Conservation (phyloP, 139 green algal genomes). For the Penium margaritaceum region DNA sequence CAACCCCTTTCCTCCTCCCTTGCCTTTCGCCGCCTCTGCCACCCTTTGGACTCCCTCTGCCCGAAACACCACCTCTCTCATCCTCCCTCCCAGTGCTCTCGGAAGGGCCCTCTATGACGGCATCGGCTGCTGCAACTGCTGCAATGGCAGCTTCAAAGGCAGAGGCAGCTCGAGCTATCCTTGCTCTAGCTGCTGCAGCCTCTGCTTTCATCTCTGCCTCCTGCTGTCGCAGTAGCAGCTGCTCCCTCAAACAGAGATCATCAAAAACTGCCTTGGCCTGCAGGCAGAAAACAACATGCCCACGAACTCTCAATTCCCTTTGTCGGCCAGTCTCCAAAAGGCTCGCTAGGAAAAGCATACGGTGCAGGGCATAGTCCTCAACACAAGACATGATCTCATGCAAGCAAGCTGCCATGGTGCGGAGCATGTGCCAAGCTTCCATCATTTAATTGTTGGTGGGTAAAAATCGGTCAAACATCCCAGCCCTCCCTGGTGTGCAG, state of each 20-base stretch:
- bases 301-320: background rate
- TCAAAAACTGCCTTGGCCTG: background rate
- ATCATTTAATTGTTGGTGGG: background rate
- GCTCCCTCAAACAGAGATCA: conserved; percentile 1
- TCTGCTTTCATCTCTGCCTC: too few relatives aligned
- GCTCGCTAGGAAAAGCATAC: background rate
- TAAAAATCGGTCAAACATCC: background rate
- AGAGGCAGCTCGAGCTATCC: too few relatives aligned
- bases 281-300: background rate
- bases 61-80: too few relatives aligned
- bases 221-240: conserved; percentile 1
- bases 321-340: too few relatives aligned
- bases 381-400: background rate
- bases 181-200: too few relatives aligned
- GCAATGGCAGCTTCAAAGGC: too few relatives aligned
- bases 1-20: too few relatives aligned
- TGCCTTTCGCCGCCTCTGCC: too few relatives aligned
- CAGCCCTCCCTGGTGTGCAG: background rate
- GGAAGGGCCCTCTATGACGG: too few relatives aligned
- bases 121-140: too few relatives aligned
- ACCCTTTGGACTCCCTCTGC: too few relatives aligned
- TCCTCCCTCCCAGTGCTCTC: too few relatives aligned
- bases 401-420: background rate
- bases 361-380: background rate
- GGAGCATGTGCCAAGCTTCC: background rate